phyloP scores from a whole-genome alignment of 139 green algal species.

The Monoraphidium neglectum region DNA sequence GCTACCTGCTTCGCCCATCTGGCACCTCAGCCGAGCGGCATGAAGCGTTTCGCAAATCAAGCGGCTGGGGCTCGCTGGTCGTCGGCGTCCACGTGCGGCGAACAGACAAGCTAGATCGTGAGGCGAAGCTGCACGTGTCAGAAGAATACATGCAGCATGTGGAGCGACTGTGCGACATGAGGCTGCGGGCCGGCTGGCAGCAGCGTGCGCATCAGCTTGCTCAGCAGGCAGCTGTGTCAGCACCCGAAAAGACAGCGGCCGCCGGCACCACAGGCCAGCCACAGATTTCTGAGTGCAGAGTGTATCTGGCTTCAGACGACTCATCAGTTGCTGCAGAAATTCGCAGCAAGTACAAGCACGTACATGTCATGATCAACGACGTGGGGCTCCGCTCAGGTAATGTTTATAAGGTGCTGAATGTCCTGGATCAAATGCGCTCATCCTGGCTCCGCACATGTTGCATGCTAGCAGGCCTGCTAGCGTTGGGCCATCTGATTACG shows the following conservation, averaged over 20 bases:
- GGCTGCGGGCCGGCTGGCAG: slow-evolving; percentile 19
- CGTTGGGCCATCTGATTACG: no score
- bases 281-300: background rate
- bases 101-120: slow-evolving; percentile 8
- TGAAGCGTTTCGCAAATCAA: background rate
- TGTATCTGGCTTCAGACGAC: slow-evolving; percentile 20
- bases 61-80: background rate
- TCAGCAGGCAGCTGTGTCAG: background rate
- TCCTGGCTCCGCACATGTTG: no score
- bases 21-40: background rate
- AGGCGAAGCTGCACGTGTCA: slow-evolving; percentile 2
- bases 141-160: slow-evolving; percentile 25
- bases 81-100: slow-evolving; percentile 19
- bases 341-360: slow-evolving; percentile 12
- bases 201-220: background rate
- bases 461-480: no score
- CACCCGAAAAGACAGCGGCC: no score
- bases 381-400: background rate
- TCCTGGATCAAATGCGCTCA: no score
- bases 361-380: slow-evolving; percentile 18
- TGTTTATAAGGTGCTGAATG: no score
- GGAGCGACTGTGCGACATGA: slow-evolving; percentile 13
- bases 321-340: background rate
- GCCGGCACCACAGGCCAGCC: background rate
- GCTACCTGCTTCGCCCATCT: slow-evolving; percentile 16